Conservation (phyloP, 2,329 filamentous ascomycete species). For the Pezicula rhizophila region DNA sequence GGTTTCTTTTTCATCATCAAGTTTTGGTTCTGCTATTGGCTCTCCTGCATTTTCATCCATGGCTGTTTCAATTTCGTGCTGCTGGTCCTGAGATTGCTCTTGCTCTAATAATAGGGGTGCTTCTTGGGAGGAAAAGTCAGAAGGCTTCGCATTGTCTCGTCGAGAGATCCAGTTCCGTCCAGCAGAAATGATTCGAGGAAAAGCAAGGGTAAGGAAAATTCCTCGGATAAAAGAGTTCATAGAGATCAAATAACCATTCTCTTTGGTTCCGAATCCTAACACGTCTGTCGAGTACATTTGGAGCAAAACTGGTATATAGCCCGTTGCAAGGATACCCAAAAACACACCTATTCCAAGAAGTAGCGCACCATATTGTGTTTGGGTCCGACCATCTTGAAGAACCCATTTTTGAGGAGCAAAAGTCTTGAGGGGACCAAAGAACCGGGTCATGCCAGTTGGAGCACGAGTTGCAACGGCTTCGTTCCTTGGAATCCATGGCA, state of each 20-base stretch:
- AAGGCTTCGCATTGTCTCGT: conserved; percentile 4
- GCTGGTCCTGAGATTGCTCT: conserved; percentile 35
- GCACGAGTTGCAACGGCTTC: conserved; percentile 28
- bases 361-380: conserved; percentile 55
- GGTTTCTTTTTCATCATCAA: conserved; percentile 20
- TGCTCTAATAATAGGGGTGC: conserved; percentile 23
- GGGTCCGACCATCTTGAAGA: conserved; percentile 41
- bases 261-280: conserved; percentile 36
- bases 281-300: conserved; percentile 41
- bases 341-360: conserved; percentile 62
- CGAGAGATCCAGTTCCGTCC: conserved; percentile 31
- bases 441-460: conserved; percentile 39
- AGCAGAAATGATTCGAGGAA: conserved; percentile 35
- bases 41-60: conserved; percentile 11
- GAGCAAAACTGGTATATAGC: conserved; percentile 56
- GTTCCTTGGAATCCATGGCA: conserved; percentile 44
- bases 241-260: conserved; percentile 39
- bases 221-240: conserved; percentile 38
- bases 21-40: conserved; percentile 6
- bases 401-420: conserved; percentile 52
- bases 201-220: conserved; percentile 36
- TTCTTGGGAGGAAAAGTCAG: conserved; percentile 26
- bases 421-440: conserved; percentile 59
- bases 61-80: conserved; percentile 3
- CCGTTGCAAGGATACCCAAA: conserved; percentile 61